Evolutionary conservation across 129 eudicot species (phyloP), one percentile per base, ranked within the genome.

Genomic region (Gnaphalium uliginosum): DNA sequence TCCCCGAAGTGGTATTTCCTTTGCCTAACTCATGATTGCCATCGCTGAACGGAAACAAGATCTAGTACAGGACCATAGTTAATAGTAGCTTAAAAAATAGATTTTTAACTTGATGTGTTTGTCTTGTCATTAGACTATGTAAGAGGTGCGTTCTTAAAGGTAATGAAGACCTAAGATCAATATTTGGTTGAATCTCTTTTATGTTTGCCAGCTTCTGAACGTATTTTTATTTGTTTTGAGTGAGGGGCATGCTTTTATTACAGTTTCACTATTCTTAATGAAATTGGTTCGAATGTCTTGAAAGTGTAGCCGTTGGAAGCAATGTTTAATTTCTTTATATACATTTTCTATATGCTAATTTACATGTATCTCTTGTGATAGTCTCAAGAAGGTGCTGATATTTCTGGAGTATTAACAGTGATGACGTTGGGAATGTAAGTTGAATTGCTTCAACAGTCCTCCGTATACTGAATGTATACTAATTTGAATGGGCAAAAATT

Each of bases 401-500:
- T 94, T 46, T 94, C 98, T 87, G 98, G 98, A 59, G 97, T 94
- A 66, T 83, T 94, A 85, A 84, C 98, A 1, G 98, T 94, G 81
- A 94, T 90, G 98, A 94, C 98, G 22, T 69, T 94, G 73, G 98
- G 98, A 68, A 90, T 94, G 98, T 94, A 87, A 86, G 98, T 82
- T 73, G 33, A 72, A 6, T 71, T n/a, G 8, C 59, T 72, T 78
- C 63, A 18, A 14, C 30, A n/a, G 8, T 61, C 56, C 43, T 53
- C 64, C 59, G 43, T 77, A 13, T 33, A 60, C 66, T 76, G 27
- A 66, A 17, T 53, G 21, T 63, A 66, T 50, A 69, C 78, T 62
- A 76, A 21, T 70, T 35, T 72, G 58, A 27, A 66, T 18, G 35
- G 64, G 57, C 43, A 26, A 41, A 69, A 33, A 51, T 56, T 30